phyloP scores from a whole-genome alignment of 2,329 filamentous ascomycete genomes.

The Neopestalotiopsis sp. region DNA sequence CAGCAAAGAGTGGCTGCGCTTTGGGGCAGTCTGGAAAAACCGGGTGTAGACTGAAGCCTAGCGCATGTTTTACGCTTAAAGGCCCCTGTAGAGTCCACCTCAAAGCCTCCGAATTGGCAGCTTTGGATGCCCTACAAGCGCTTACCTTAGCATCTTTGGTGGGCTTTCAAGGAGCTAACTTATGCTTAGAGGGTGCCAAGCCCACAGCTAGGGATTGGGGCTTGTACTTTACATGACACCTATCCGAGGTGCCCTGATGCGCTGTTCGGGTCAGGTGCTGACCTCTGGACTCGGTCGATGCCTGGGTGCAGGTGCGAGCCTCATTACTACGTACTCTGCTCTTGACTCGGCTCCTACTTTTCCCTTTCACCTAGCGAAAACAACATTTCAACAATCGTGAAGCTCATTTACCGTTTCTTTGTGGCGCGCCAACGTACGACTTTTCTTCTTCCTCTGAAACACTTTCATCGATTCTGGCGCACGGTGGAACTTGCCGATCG shows the following conservation, averaged over 20 bases:
- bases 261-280: conserved; percentile 10
- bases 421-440: conserved; percentile 1
- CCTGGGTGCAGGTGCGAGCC: not conserved
- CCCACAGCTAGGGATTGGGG: conserved; percentile 5
- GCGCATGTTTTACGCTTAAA: conserved; percentile 20
- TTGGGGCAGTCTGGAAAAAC: not conserved
- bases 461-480: conserved; percentile 7
- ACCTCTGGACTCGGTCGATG: not conserved
- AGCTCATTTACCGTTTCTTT: not conserved
- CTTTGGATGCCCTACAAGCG: not conserved
- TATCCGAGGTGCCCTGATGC: not conserved
- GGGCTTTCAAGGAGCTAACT: conserved; percentile 4
- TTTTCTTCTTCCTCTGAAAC: conserved; percentile 12
- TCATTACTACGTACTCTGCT: not conserved
- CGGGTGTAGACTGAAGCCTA: conserved; percentile 15
- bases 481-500: not conserved
- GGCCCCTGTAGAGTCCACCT: not conserved
- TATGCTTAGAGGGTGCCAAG: conserved; percentile 16
- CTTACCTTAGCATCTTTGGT: conserved; percentile 1
- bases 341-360: not conserved
- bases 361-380: not conserved
- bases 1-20: not conserved
- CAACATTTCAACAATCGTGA: not conserved
- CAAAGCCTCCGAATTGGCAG: not conserved
- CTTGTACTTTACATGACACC: conserved; percentile 18